These are phyloP conservation scores for Orbilia blumenaviensis DNA, from an alignment of 2,329 filamentous ascomycete species.

Conservation along the genomic window DNA sequence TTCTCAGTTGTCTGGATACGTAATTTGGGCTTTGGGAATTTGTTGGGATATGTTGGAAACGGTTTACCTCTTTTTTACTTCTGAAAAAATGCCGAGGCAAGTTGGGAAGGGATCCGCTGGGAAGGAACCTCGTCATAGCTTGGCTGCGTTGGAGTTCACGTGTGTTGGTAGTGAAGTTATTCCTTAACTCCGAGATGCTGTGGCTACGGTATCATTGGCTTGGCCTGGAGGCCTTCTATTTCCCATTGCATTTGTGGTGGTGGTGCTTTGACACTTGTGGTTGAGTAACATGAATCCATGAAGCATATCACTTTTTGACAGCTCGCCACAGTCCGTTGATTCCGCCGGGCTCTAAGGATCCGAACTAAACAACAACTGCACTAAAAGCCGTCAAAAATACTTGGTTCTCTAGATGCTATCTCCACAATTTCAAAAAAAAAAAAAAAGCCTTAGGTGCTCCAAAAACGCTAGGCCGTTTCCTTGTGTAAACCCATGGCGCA, in stretches of 20 bases:
- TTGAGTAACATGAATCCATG: constrained; percentile 38
- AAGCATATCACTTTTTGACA: neutral
- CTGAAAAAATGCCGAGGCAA: constrained; percentile 12
- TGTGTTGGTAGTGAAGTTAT: constrained; percentile 44
- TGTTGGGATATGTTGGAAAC: constrained; percentile 15
- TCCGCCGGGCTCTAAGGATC: neutral
- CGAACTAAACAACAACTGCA: neutral
- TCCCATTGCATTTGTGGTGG: neutral
- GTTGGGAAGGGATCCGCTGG: neutral
- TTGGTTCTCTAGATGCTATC: neutral
- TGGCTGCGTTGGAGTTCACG: constrained; percentile 5
- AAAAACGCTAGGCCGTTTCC: neutral
- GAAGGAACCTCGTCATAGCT: constrained; percentile 1
- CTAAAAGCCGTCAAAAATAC: neutral
- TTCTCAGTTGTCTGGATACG: neutral
- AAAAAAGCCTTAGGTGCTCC: neutral
- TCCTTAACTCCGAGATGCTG: constrained; percentile 32
- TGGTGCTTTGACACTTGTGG: constrained; percentile 2
- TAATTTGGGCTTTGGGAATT: neutral
- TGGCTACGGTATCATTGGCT: neutral
- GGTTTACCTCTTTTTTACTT: neutral
- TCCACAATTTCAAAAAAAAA: neutral
- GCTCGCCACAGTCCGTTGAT: neutral
- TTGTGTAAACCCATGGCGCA: constrained; percentile 35
- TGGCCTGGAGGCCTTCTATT: neutral